These are phyloP conservation scores for Meyerozyma athensensis DNA, from an alignment of 1,139 yeast genomes.

Conservation along the genomic window DNA sequence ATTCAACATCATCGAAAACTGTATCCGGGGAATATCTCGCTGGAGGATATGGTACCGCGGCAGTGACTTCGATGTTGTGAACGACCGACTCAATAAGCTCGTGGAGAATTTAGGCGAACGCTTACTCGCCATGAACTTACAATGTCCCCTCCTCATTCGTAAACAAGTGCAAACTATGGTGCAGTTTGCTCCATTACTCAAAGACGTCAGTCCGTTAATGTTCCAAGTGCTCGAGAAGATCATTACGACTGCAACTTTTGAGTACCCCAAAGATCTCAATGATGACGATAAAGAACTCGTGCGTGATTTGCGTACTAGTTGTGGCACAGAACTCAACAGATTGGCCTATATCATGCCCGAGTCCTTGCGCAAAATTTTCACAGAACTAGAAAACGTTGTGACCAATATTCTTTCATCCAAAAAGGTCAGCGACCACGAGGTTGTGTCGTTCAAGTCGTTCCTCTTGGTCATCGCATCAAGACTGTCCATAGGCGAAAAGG, in stretches of 20 bases:
- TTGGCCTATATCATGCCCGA: slow-evolving; percentile 94
- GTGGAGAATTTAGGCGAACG: slow-evolving; percentile 77
- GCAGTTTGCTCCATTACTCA: slow-evolving; percentile 91
- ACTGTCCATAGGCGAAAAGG: slow-evolving; percentile 64
- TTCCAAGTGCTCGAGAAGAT: slow-evolving; percentile 84
- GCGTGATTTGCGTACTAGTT: slow-evolving; percentile 82
- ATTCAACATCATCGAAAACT: slow-evolving; percentile 81
- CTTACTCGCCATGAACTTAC: slow-evolving; percentile 66
- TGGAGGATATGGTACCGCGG: slow-evolving; percentile 90
- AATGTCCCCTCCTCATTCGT: slow-evolving; percentile 76
- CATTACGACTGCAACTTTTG: slow-evolving; percentile 81
- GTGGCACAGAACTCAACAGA: slow-evolving; percentile 93
- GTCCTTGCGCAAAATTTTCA: slow-evolving; percentile 71
- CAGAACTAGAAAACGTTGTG: slow-evolving; percentile 78
- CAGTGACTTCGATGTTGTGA: slow-evolving; percentile 56
- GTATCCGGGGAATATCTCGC: slow-evolving; percentile 88
- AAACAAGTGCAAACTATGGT: slow-evolving; percentile 90
- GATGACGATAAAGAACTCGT: slow-evolving; percentile 79
- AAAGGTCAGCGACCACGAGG: slow-evolving; percentile 83
- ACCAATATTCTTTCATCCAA: slow-evolving; percentile 63
- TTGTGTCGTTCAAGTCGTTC: slow-evolving; percentile 90
- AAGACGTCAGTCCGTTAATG: slow-evolving; percentile 68
- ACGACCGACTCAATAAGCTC: slow-evolving; percentile 52
- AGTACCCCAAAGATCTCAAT: slow-evolving; percentile 60
- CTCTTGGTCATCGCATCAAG: slow-evolving; percentile 87